A percentile compares a stretch with the other conserved stretches of the same genome.
Conservation (phyloP, 139 green algal genomes). For the Tetraselmis striata region DNA sequence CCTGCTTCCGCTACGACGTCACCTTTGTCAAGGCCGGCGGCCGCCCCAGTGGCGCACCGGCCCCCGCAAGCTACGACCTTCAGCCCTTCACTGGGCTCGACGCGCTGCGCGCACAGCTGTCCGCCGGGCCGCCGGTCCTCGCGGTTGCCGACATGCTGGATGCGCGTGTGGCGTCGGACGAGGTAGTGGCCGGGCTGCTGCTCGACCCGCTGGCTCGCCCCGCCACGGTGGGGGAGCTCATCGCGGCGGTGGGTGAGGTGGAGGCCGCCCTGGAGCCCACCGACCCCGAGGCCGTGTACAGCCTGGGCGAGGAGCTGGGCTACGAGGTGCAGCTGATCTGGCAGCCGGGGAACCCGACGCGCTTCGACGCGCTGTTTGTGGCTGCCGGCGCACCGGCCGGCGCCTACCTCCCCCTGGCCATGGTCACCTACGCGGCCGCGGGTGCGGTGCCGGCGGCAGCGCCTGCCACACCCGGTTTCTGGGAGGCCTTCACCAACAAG, state of each 20-base stretch:
- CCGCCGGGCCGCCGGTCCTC: background rate
- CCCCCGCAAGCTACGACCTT: background rate
- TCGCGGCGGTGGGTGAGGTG: background rate
- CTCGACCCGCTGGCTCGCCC: background rate
- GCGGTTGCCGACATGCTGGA: slow-evolving; percentile 6
- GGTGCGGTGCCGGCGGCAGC: background rate
- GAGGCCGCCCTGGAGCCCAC: background rate
- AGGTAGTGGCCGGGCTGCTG: background rate
- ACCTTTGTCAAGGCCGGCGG: slow-evolving; percentile 4
- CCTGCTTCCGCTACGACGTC: slow-evolving; percentile 12
- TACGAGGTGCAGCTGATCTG: slow-evolving; percentile 3
- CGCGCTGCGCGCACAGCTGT: background rate
- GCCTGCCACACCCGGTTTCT: background rate
- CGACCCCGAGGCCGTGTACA: slow-evolving; percentile 2
- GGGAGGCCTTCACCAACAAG: background rate
- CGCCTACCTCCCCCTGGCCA: background rate
- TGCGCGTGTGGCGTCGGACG: slow-evolving; percentile 4
- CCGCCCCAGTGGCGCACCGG: background rate
- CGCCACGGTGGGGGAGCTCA: background rate
- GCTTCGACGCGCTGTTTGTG: slow-evolving; percentile 8
- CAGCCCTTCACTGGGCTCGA: background rate
- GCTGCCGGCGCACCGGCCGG: background rate
- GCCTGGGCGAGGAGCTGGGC: background rate
- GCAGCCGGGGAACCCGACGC: background rate
- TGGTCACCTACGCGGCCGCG: background rate